These are phyloP conservation scores for Corinectria fuckeliana DNA, from an alignment of 2,329 filamentous ascomycete genomes.

Conservation along the genomic window DNA sequence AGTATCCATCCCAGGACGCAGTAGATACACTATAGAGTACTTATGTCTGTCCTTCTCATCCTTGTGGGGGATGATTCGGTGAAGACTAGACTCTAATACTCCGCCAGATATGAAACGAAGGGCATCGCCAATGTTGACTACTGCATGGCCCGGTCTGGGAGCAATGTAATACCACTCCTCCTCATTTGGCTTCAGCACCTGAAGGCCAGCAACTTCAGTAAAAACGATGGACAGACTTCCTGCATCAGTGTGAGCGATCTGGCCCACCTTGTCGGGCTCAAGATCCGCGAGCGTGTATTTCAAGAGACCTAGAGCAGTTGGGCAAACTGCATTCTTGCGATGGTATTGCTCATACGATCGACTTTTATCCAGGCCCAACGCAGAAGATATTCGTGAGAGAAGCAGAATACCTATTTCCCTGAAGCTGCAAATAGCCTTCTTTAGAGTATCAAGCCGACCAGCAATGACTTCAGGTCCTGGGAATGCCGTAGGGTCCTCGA, in stretches of 20 bases:
- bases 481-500: no score
- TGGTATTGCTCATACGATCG: no score
- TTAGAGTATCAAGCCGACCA: no score
- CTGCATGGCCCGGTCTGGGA: slow-evolving; percentile 17
- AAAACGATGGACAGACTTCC: slow-evolving; percentile 32
- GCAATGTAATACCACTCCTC: slow-evolving; percentile 28
- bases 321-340: no score
- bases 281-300: no score
- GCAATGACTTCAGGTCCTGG: no score
- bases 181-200: slow-evolving; percentile 24
- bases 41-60: slow-evolving; percentile 24
- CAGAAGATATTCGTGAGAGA: no score
- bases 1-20: slow-evolving; percentile 30
- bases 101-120: slow-evolving; percentile 23
- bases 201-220: slow-evolving; percentile 25
- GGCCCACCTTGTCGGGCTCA: no score
- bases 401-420: no score
- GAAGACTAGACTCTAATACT: slow-evolving; percentile 22
- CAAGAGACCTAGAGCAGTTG: no score
- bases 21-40: slow-evolving; percentile 30
- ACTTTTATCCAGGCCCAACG: no score
- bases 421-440: no score
- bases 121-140: slow-evolving; percentile 21
- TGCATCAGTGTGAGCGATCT: slow-evolving; percentile 33
- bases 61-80: slow-evolving; percentile 28